A percentile compares a stretch with the other conserved stretches of the same genome.
Evolutionary conservation across 192 early-diverging fungal species (phyloP).

Genomic region (Backusella tarrabulga): DNA sequence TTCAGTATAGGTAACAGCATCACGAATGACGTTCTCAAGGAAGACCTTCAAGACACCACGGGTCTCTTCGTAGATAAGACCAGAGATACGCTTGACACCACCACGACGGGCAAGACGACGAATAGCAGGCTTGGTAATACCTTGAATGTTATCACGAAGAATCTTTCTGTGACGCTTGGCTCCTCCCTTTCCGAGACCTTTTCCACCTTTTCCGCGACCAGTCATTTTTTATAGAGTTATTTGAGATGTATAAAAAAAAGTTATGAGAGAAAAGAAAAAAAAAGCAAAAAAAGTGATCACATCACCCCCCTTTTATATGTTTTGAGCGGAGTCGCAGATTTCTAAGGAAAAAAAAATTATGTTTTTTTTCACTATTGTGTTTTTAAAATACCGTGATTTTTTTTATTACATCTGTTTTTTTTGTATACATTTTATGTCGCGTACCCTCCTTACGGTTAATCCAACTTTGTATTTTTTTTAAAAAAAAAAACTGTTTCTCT

Average conservation of each 20-base stretch:
- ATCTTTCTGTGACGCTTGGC: slow-evolving; percentile 99
- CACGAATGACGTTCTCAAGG: slow-evolving; percentile 98
- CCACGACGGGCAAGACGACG: slow-evolving; percentile 99
- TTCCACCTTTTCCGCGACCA: slow-evolving; percentile 99
- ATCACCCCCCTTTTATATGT: slow-evolving; percentile 12
- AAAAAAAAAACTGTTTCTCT: no score
- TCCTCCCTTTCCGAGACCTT: slow-evolving; percentile 98
- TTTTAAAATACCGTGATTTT: slow-evolving; percentile 1
- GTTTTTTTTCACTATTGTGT: background rate
- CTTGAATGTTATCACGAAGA: slow-evolving; percentile 95
- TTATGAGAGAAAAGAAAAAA: background rate
- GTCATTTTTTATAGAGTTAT: slow-evolving; percentile 57
- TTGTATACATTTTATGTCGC: background rate
- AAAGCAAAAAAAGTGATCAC: background rate
- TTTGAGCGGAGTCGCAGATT: slow-evolving; percentile 9
- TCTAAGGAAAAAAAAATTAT: slow-evolving; percentile 4
- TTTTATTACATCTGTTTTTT: background rate
- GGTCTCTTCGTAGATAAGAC: slow-evolving; percentile 96
- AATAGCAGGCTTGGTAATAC: slow-evolving; percentile 61
- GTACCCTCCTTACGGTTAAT: no score
- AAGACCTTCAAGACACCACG: slow-evolving; percentile 96
- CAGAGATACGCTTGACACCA: slow-evolving; percentile 99
- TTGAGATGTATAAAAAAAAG: background rate
- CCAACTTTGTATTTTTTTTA: no score
- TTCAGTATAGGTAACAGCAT: slow-evolving; percentile 97